A percentile compares a stretch with the other conserved stretches of the same genome.
Conservation (phyloP, 2,329 filamentous ascomycete species). For the Decorospora gaudefroyi region DNA sequence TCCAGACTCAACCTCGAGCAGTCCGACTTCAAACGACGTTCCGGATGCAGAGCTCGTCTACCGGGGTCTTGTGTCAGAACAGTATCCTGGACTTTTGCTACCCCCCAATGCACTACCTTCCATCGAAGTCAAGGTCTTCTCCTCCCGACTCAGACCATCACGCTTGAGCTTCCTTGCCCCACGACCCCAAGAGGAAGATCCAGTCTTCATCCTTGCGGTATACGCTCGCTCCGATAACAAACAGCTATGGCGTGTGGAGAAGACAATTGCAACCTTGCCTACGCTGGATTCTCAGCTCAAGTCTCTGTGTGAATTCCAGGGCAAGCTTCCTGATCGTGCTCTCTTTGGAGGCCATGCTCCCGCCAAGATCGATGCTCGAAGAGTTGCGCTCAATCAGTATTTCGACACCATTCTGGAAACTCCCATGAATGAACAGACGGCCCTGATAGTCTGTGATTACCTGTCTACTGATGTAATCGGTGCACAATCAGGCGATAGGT, state of each 20-base stretch:
- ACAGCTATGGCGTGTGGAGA: slow-evolving; percentile 94
- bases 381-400: slow-evolving; percentile 79
- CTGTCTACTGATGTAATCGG: slow-evolving; percentile 70
- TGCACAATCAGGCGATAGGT: slow-evolving; percentile 59
- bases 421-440: slow-evolving; percentile 74
- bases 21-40: slow-evolving; percentile 31
- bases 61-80: slow-evolving; percentile 78
- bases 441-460: slow-evolving; percentile 83
- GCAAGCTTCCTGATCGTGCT: slow-evolving; percentile 78
- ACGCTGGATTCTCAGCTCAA: slow-evolving; percentile 82
- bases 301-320: slow-evolving; percentile 70
- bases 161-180: slow-evolving; percentile 80
- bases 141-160: slow-evolving; percentile 92
- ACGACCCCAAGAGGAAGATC: slow-evolving; percentile 83
- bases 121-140: slow-evolving; percentile 84
- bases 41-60: slow-evolving; percentile 62
- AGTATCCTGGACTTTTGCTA: slow-evolving; percentile 83
- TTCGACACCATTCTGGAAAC: slow-evolving; percentile 85
- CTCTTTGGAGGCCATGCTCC: slow-evolving; percentile 92
- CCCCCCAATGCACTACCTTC: slow-evolving; percentile 87
- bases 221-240: slow-evolving; percentile 74
- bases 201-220: slow-evolving; percentile 88
- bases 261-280: slow-evolving; percentile 80
- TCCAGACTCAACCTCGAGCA: slow-evolving; percentile 40
- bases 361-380: slow-evolving; percentile 86